These are phyloP conservation scores for Taiozyma sp. DNA, from an alignment of 1,139 yeast species.

Conservation along the genomic window DNA sequence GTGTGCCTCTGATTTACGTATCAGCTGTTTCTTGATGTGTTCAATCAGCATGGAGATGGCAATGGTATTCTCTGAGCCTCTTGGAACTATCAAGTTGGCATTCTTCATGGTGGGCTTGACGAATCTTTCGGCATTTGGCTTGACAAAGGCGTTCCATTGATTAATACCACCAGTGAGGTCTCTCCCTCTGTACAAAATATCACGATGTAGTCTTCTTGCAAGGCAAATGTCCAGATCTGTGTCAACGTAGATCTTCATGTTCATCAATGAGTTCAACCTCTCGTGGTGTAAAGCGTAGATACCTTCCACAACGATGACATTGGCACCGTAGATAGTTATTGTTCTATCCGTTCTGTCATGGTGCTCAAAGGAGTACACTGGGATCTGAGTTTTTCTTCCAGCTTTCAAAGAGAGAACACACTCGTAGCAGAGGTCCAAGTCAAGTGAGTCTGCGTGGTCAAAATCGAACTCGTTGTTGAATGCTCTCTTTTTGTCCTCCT, in stretches of 20 bases:
- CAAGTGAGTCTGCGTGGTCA: conserved; percentile 80
- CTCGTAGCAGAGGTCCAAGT: conserved; percentile 62
- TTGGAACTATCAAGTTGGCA: conserved; percentile 85
- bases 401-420: conserved; percentile 61
- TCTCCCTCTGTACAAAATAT: conserved; percentile 79
- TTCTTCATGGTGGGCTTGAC: conserved; percentile 73
- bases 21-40: conserved; percentile 72
- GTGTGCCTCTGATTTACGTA: conserved; percentile 60
- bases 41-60: conserved; percentile 77
- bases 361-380: conserved; percentile 74
- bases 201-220: conserved; percentile 82
- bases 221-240: conserved; percentile 91
- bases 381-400: conserved; percentile 62
- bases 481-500: conserved; percentile 58
- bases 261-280: conserved; percentile 69
- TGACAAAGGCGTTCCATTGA: conserved; percentile 89
- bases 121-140: conserved; percentile 79
- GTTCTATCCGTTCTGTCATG: conserved; percentile 70
- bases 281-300: conserved; percentile 76
- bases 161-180: conserved; percentile 74
- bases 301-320: conserved; percentile 89
- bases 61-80: conserved; percentile 76
- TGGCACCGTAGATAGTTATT: conserved; percentile 87
- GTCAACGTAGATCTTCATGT: conserved; percentile 84
- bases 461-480: conserved; percentile 72